Percentiles rank a stretch among this genome's conserved stretches.
Conservation (phyloP, 1,139 yeast genomes). For the Candida tropicalis region DNA sequence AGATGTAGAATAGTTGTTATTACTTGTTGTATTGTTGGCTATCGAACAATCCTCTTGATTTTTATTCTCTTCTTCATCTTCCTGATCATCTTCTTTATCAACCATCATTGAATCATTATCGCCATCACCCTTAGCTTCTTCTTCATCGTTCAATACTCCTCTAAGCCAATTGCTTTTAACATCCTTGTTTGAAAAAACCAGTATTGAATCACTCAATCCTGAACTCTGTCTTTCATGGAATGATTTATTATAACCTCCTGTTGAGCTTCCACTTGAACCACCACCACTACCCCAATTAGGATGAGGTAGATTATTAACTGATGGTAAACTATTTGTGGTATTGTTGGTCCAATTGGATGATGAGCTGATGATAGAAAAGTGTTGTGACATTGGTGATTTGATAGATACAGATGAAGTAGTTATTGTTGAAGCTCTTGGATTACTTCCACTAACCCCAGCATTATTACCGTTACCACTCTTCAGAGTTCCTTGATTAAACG, state of each 20-base stretch:
- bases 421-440: conserved; percentile 12
- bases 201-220: conserved; percentile 5
- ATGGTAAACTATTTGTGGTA: conserved; percentile 11
- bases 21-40: not conserved
- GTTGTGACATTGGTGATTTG: conserved; percentile 15
- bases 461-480: not conserved
- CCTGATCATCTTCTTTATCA: conserved; percentile 9
- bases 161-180: conserved; percentile 18
- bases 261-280: not conserved
- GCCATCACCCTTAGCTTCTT: not conserved
- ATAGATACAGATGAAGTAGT: conserved; percentile 10
- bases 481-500: conserved; percentile 34
- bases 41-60: not conserved
- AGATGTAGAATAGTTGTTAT: conserved; percentile 3
- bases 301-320: conserved; percentile 12
- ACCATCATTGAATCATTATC: conserved; percentile 7
- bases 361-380: conserved; percentile 10
- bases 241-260: not conserved
- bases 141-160: conserved; percentile 19
- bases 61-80: conserved; percentile 7
- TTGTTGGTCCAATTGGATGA: conserved; percentile 9
- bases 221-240: conserved; percentile 7
- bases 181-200: conserved; percentile 7
- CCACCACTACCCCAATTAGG: conserved; percentile 7
- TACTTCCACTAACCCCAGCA: conserved; percentile 5